phyloP scores from a whole-genome alignment of 192 early-diverging fungal species.

The Backusella morwellensis region DNA sequence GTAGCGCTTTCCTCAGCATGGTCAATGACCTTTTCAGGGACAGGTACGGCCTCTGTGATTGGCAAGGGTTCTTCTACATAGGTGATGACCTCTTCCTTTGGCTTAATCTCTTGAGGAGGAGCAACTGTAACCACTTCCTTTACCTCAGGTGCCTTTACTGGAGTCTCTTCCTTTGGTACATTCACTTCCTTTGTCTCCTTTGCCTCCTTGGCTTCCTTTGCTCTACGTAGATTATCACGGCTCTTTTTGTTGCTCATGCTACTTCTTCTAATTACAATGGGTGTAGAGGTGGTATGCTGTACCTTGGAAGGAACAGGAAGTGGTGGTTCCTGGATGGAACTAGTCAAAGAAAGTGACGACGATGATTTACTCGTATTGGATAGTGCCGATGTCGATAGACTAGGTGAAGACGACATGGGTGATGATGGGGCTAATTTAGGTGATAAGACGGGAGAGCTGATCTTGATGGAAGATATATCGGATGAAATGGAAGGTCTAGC shows the following conservation, averaged over 20 bases:
- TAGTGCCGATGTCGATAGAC: neutral
- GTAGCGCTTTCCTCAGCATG: neutral
- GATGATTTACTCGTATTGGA: neutral
- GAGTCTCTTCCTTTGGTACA: neutral
- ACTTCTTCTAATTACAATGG: conserved; percentile 16
- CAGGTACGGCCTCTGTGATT: neutral
- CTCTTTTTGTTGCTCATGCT: conserved; percentile 33
- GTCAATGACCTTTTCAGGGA: neutral
- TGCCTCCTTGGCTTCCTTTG: conserved; percentile 11
- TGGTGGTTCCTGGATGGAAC: neutral
- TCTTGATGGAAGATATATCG: conserved; percentile 8
- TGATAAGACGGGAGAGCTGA: conserved; percentile 19
- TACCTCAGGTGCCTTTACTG: neutral
- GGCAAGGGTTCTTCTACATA: neutral
- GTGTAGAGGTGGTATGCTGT: neutral
- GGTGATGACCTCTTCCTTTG: neutral
- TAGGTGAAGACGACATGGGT: conserved; percentile 4
- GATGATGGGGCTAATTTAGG: neutral
- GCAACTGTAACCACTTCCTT: neutral
- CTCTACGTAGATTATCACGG: conserved; percentile 21
- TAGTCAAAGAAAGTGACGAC: neutral
- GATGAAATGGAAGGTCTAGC: conserved; percentile 21
- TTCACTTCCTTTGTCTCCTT: neutral
- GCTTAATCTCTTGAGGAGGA: neutral
- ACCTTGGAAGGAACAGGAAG: neutral